Evolutionary conservation across 257 asterid species (phyloP).

Genomic region (Lithospermum erythrorhizon): DNA sequence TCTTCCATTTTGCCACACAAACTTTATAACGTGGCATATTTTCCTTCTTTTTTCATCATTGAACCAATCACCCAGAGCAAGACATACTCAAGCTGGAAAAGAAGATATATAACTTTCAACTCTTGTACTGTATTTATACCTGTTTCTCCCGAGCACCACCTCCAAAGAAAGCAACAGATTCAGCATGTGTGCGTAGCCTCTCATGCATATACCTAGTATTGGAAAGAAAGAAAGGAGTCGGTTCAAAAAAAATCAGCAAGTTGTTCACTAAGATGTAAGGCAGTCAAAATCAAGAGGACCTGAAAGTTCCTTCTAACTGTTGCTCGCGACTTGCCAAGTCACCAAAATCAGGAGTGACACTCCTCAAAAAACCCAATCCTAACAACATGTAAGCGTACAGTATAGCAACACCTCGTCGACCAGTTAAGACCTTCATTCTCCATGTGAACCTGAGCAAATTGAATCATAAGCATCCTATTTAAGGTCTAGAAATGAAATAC

Average conservation of each 20-base stretch:
- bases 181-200: conserved; percentile 97
- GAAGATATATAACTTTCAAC: background rate
- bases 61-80: too few relatives aligned
- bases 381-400: conserved; percentile 92
- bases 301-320: conserved; percentile 94
- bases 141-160: conserved; percentile 97
- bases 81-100: background rate
- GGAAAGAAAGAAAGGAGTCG: conserved; percentile 10
- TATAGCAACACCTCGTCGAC: conserved; percentile 84
- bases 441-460: conserved; percentile 80
- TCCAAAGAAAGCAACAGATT: conserved; percentile 98
- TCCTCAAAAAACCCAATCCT: conserved; percentile 90
- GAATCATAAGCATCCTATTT: conserved; percentile 11
- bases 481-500: conserved; percentile 8
- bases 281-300: conserved; percentile 34
- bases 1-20: background rate
- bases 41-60: background rate
- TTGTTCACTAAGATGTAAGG: conserved; percentile 10
- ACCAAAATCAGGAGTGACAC: conserved; percentile 91
- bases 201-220: conserved; percentile 92
- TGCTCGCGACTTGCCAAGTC: conserved; percentile 80
- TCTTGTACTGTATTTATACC: conserved; percentile 25
- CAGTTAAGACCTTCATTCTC: conserved; percentile 98
- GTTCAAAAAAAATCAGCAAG: conserved; percentile 5
- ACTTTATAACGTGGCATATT: background rate